phyloP scores from a whole-genome alignment of 768 basidiomycete genomes.

The Mycena albidolilacea region DNA sequence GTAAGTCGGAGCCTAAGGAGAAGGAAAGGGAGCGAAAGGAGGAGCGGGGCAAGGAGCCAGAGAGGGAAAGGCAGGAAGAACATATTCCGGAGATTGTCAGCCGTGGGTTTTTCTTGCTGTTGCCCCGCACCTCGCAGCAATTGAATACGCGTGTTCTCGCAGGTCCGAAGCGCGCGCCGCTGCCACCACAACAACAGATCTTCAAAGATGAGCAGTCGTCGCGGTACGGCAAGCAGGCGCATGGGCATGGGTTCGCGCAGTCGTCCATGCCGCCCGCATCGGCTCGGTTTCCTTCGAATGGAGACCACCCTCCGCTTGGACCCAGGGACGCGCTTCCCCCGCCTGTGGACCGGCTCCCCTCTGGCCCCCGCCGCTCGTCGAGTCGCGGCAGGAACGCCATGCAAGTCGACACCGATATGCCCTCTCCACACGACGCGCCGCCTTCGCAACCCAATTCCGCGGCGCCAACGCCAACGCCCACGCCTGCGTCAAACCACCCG shows the following conservation, averaged over 20 bases:
- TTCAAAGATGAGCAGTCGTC: slow-evolving; percentile 14
- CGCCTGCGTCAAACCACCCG: background rate
- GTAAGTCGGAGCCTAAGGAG: slow-evolving; percentile 6
- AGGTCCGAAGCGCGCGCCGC: slow-evolving; percentile 36
- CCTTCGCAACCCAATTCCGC: background rate
- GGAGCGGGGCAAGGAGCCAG: slow-evolving; percentile 10
- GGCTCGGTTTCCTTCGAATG: slow-evolving; percentile 12
- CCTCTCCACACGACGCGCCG: slow-evolving; percentile 5
- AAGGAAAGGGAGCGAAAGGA: background rate
- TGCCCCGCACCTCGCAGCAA: background rate
- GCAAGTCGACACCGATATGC: slow-evolving; percentile 20
- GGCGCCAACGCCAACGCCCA: background rate
- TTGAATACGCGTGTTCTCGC: background rate
- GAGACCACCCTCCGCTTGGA: slow-evolving; percentile 6
- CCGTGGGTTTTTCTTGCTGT: slow-evolving; percentile 16
- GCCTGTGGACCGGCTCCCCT: slow-evolving; percentile 19
- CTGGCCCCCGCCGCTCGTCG: slow-evolving; percentile 23
- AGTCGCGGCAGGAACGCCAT: slow-evolving; percentile 2
- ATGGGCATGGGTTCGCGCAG: slow-evolving; percentile 3
- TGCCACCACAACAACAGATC: slow-evolving; percentile 26
- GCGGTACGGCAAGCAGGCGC: slow-evolving; percentile 9
- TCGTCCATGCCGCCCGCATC: slow-evolving; percentile 23
- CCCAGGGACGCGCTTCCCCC: slow-evolving; percentile 28
- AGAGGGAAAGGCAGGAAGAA: slow-evolving; percentile 1
- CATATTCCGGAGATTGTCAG: background rate